phyloP scores from a whole-genome alignment of 768 basidiomycete species.

The Amanita rubescens region DNA sequence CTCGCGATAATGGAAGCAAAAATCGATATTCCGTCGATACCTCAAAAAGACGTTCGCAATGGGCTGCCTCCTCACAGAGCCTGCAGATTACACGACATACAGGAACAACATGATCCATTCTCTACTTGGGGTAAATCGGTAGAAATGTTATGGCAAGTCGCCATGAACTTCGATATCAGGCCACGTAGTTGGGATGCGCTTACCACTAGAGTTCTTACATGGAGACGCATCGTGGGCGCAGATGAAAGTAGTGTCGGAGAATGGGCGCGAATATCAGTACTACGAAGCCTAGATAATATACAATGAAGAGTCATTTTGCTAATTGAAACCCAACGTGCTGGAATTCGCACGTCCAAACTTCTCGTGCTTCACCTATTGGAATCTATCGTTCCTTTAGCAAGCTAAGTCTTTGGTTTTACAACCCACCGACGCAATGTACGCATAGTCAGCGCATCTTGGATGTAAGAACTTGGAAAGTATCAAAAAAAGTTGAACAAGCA shows the following conservation, averaged over 20 bases:
- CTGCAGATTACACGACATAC: constrained; percentile 28
- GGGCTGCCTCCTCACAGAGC: constrained; percentile 25
- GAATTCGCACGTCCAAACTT: constrained; percentile 8
- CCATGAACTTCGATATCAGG: constrained; percentile 33
- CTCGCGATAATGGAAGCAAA: constrained; percentile 1
- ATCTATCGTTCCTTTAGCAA: too few species aligned
- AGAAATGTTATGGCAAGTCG: constrained; percentile 48
- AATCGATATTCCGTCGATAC: not conserved
- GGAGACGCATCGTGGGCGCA: constrained; percentile 39
- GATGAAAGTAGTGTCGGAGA: constrained; percentile 35
- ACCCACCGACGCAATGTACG: too few species aligned
- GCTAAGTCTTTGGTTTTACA: too few species aligned
- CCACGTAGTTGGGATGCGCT: constrained; percentile 41
- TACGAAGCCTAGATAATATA: constrained; percentile 16
- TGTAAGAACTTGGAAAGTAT: too few species aligned
- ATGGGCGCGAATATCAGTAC: constrained; percentile 43
- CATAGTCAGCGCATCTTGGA: too few species aligned
- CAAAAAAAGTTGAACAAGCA: too few species aligned
- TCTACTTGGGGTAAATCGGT: constrained; percentile 43
- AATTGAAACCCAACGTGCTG: too few species aligned
- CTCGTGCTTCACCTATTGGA: too few species aligned
- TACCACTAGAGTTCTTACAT: constrained; percentile 47
- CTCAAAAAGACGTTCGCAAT: not conserved
- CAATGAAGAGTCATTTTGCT: not conserved
- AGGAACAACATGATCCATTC: constrained; percentile 20